Evolutionary conservation across 2,329 filamentous ascomycete species (phyloP).

Genomic region (Xylariomycetidae sp.): DNA sequence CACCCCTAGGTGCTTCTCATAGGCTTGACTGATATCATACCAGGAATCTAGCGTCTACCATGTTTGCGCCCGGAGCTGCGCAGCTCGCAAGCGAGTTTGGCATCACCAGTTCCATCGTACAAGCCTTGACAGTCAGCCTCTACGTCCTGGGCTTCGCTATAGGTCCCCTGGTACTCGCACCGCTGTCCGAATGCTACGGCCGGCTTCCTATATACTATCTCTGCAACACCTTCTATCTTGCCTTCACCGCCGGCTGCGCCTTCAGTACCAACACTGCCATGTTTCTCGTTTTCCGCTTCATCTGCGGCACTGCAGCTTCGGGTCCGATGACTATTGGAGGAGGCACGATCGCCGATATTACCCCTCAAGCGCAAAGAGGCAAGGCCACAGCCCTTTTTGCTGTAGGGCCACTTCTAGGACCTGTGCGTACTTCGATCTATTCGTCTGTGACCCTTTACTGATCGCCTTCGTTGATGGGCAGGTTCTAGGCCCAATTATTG

Average conservation of each 20-base stretch:
- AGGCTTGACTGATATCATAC: not conserved
- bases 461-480: too few species aligned
- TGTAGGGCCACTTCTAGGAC: conserved; percentile 31
- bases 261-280: conserved; percentile 5
- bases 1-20: not conserved
- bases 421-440: conserved; percentile 11
- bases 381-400: conserved; percentile 28
- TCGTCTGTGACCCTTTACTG: conserved; percentile 37
- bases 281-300: conserved; percentile 17
- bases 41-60: conserved; percentile 7
- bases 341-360: conserved; percentile 32
- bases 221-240: conserved; percentile 4
- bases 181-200: conserved; percentile 6
- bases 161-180: conserved; percentile 5
- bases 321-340: conserved; percentile 28
- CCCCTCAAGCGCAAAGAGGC: conserved; percentile 28
- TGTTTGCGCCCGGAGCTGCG: conserved; percentile 6
- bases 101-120: conserved; percentile 2
- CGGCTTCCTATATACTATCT: conserved; percentile 3
- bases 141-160: conserved; percentile 6
- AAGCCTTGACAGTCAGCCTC: conserved; percentile 2
- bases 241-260: conserved; percentile 4
- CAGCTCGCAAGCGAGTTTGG: conserved; percentile 5
- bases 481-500: conserved; percentile 42
- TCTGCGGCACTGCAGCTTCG: conserved; percentile 22